Base-by-base conservation (phyloP, 2,329 filamentous ascomycete species). In the Ambrosiella beaveri region DNA sequence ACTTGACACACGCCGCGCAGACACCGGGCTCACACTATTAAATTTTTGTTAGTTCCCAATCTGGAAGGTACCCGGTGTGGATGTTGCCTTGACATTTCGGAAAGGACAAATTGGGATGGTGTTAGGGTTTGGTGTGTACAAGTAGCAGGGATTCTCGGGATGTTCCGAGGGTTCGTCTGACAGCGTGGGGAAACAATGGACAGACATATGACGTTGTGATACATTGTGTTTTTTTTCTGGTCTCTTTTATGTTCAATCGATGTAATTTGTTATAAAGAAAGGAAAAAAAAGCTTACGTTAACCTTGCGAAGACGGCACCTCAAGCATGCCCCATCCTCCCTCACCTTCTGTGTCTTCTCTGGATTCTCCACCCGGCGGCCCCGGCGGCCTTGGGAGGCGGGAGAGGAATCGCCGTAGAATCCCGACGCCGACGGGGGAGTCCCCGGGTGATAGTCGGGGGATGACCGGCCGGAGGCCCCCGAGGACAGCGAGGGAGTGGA, bases 241-340 rank as follows among this genome's bases (percentile, higher is more conserved):
- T 4, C 17, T 13, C 44, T 47, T 19, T n/a, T n/a, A 47, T 3
- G 44, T 41, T 13, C 8, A 47, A 17, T 6, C 44, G 13, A 47
- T 15, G 19, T 8, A 15, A 7, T 13, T 15, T 15, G 19, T 15
- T 12, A 12, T 41, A n/a, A n/a, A 36, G 45, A 45, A 51, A 15
- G 9, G 54, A 9, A 35, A 17, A 38, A 41, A 50, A 44, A 51
- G 57, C 73, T 71, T 70, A 76, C 75, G 63, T 68, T 66, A 63
- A 71, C 71, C 68, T 75, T 77, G 62, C 69, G 70, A 61, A 73
- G 68, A 62, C 71, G 73, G 65, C 75, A 77, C 59, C 70, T 71
- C 57, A 73, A 68, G 63, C 75, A 78, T 39, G 75, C 73, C 59
- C 72, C 71, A 63, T 68, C 69, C 64, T 74, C 73, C 62, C 75